These are phyloP conservation scores for Grigorovia yakushimaensis DNA, from an alignment of 805 yeast species.

Conservation along the genomic window DNA sequence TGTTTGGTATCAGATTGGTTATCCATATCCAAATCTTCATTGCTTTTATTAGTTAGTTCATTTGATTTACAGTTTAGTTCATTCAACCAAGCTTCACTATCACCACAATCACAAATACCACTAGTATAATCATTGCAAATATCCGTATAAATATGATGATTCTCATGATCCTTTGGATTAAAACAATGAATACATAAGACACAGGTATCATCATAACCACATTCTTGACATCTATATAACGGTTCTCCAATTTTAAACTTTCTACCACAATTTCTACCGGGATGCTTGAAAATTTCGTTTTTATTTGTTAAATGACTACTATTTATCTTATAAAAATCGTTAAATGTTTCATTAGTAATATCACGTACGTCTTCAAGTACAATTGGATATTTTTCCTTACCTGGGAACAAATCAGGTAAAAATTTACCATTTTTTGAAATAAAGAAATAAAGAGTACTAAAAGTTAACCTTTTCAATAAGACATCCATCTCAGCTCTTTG, in stretches of 20 bases:
- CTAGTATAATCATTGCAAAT: conserved; percentile 38
- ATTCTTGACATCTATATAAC: conserved; percentile 63
- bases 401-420: conserved; percentile 27
- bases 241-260: conserved; percentile 52
- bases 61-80: conserved; percentile 41
- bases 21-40: conserved; percentile 8
- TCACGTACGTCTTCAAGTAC: conserved; percentile 14
- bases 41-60: conserved; percentile 20
- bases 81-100: conserved; percentile 49
- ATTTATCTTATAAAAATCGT: conserved; percentile 6
- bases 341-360: conserved; percentile 5
- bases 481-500: conserved; percentile 24
- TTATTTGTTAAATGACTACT: conserved; percentile 1
- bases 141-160: conserved; percentile 52
- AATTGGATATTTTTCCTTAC: conserved; percentile 10
- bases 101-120: conserved; percentile 72
- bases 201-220: conserved; percentile 72
- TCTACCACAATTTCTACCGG: conserved; percentile 61
- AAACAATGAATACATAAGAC: conserved; percentile 68
- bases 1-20: conserved; percentile 28
- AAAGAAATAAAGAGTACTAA: conserved; percentile 26
- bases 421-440: conserved; percentile 33
- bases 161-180: conserved; percentile 55
- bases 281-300: conserved; percentile 32
- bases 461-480: conserved; percentile 15